Conservation (phyloP, 139 green algal species). For the Nannochloris sp. region DNA sequence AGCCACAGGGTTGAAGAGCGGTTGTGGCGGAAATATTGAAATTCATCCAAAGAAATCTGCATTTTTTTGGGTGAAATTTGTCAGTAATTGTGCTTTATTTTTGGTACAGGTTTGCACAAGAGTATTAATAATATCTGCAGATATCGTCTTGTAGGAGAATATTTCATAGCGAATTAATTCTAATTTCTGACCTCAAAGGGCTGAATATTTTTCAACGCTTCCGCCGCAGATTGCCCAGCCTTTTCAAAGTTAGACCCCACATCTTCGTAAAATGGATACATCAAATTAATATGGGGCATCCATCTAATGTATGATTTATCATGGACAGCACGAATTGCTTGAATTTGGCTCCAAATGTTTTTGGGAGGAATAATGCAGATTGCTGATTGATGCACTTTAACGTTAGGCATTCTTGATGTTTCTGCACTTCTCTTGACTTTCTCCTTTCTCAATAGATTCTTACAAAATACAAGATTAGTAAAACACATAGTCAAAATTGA, state of each 20-base stretch:
- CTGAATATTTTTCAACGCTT: slow-evolving; percentile 1
- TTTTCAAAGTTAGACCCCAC: slow-evolving; percentile 21
- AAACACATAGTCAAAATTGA: not conserved
- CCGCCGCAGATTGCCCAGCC: slow-evolving; percentile 5
- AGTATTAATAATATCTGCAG: too few relatives aligned
- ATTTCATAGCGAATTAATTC: not conserved
- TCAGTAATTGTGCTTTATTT: not conserved
- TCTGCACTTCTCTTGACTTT: too few relatives aligned
- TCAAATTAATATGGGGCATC: slow-evolving; percentile 70
- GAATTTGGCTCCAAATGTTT: slow-evolving; percentile 28
- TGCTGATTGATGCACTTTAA: slow-evolving; percentile 42
- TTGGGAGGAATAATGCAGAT: slow-evolving; percentile 45
- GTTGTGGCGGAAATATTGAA: not conserved
- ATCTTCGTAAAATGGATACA: slow-evolving; percentile 65
- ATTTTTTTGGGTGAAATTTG: not conserved
- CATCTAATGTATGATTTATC: slow-evolving; percentile 60
- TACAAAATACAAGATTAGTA: not conserved
- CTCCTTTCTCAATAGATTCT: not conserved
- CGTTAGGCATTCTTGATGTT: too few relatives aligned
- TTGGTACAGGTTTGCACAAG: not conserved
- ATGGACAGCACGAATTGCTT: slow-evolving; percentile 40
- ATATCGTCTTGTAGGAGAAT: too few relatives aligned
- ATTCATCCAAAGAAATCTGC: not conserved
- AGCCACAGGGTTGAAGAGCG: not conserved
- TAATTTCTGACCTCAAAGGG: slow-evolving; percentile 8